Base-by-base conservation (phyloP, 495 filamentous ascomycete species). In the Annulohypoxylon stygium region DNA sequence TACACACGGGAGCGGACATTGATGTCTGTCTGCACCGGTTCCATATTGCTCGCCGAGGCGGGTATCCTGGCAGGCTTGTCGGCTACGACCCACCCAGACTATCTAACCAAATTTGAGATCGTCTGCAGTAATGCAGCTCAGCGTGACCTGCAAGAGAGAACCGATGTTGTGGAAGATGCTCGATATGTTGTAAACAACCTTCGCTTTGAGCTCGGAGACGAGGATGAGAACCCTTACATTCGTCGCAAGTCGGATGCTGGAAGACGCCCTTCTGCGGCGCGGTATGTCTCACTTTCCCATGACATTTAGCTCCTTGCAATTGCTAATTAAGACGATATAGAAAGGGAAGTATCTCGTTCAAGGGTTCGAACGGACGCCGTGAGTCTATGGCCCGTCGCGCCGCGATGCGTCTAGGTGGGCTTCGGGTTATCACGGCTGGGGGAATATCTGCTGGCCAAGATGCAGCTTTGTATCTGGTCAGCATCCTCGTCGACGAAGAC, bases 161-260 rank as follows among this genome's bases (percentile, higher is more conserved):
- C 90, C 53, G 90, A 93, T 69, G 90, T 95, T 47, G 84, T 93
- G 67, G 91, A 94, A 68, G 83, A 86, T 61, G 90, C 92, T 76
- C 86, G 92, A 73, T 94, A 93, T 71, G 88, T 94, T 8, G 92
- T 94, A 75, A 93, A 93, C 82, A 93, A 93, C 78, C 86, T 91
- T 50, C 89, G 91, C 61, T 93, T 92, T 78, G 91, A 93, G 65
- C 83, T 93, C 41, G 90, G 90, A 63, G 88, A 91, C 69, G 88
- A 91, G 76, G 90, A 91, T 43, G 89, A 92, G 80, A 92, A 92
- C 79, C 91, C 91, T 11, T 93, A 91, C 78, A 88, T 93, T 71
- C 84, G 90, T 43, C 86, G 85, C 81, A 91, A 91, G 87, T 83
- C 83, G 55, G 86, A 90, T 45, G 88, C 86, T 70, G 86, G 82